Evolutionary conservation across 345 rosid genomes (phyloP), one percentile per base, ranked within the genome.

Genomic region (Euphorbia tirucalli): DNA sequence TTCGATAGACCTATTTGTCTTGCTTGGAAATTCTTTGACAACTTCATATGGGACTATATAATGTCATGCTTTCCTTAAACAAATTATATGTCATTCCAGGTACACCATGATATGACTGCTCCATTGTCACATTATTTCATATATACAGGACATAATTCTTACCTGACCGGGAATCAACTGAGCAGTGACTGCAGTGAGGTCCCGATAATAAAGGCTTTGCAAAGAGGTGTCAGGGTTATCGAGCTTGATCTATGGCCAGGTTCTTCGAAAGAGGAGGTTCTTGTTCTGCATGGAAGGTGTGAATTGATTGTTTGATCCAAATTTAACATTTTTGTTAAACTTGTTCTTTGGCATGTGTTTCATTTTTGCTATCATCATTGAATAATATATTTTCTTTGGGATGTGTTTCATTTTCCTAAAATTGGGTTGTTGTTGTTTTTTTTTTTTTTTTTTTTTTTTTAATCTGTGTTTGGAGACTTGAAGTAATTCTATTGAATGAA

Each of bases 221-320:
- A 75, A 73, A 82, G 81, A 82, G 99, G 98, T 18, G 95, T 93
- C 16, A 86, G 99, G 72, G 98, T 89, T 4, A 88, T 96, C 68
- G 99, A 96, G 82, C 83, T 96, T 68, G 99, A 96, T 82, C 76
- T 96, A n/a, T 92, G 98, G 98, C 98, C 98, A 0, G 90, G 90
- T 84, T 80, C 89, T 25, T 70, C 85, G 0, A 89, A 81, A 69
- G 84, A 87, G 49, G 86, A 87, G 75, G 88, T 93, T 25, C 83
- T 87, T 46, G 99, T 96, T 80, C 89, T 83, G 25, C 99, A 93
- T 79, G 98, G 99, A 78, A 83, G 99, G 99, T 95, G 70, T 65
- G 39, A 1, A 48, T 14, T 50, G n/a, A 24, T 50, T 37, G 18
- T 61, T n/a, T 58, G 35, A 28, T 16, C 19, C 24, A n/a, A 43